Percentiles rank a stretch among this genome's conserved stretches.
Evolutionary conservation across 345 rosid species (phyloP).

Genomic region (Zanthoxylum bungeanum): DNA sequence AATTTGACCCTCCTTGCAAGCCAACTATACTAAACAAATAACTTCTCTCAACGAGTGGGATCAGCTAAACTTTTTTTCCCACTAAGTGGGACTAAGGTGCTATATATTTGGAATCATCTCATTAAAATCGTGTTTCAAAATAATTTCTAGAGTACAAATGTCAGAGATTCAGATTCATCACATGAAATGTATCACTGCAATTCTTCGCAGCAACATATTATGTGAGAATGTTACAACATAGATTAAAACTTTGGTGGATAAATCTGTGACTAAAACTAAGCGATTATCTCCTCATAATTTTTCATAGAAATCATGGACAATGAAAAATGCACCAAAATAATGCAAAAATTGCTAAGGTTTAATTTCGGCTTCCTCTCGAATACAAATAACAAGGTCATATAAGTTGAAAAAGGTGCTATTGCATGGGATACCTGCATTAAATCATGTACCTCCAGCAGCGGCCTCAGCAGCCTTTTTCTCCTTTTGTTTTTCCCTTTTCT

Average conservation of each 20-base stretch:
- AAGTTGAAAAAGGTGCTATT: not conserved
- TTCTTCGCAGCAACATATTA: not conserved
- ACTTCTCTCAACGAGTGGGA: too few species aligned
- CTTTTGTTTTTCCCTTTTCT: slow-evolving; percentile 76
- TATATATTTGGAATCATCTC: too few species aligned
- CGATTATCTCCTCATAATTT: not conserved
- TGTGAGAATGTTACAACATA: not conserved
- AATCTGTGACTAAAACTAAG: not conserved
- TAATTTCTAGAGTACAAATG: too few species aligned
- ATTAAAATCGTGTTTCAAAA: too few species aligned
- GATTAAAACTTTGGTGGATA: not conserved
- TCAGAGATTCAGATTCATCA: not conserved
- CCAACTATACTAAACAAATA: too few species aligned
- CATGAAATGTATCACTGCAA: not conserved
- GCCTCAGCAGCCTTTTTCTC: slow-evolving; percentile 71
- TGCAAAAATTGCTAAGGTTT: not conserved
- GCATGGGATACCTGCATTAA: not conserved
- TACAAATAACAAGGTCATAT: not conserved
- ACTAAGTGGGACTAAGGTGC: too few species aligned
- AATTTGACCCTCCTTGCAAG: too few species aligned
- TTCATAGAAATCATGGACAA: not conserved
- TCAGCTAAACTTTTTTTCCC: too few species aligned
- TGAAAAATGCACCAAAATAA: not conserved
- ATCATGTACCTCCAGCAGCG: slow-evolving; percentile 16
- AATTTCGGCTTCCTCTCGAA: not conserved